Base-by-base conservation (phyloP, 2,329 filamentous ascomycete genomes). In the Aspergillaceae sp. region DNA sequence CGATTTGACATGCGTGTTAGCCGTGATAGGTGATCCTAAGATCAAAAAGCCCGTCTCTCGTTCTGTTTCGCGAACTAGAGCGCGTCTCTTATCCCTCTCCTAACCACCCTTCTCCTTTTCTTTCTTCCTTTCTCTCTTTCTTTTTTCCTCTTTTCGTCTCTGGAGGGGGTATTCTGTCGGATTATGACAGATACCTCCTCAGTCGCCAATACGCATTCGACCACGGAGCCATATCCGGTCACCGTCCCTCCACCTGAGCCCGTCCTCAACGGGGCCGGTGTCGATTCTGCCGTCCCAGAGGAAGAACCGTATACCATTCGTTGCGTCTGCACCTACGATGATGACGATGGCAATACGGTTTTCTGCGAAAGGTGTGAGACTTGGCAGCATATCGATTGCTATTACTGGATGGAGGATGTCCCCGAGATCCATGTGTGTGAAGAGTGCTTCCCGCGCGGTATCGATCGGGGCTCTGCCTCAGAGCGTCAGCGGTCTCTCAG, bases 311-410 rank as follows among this genome's bases (percentile, higher is more conserved):
- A 94, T 68, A 94, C 87, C 49, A 96, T 97, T 74, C 95, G 94
- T 76, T 98, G 92, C 78, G 94, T 97, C 59, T 98, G 92, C 72
- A 83, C 83, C 66, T 96, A 86, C 69, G 74, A 82, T 66, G 89
- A 94, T 73, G 92, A 98, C 75, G 92, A 98, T 74, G 92, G 92
- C 69, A 91, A 87, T 69, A 98, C 92, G 49, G 94, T 98, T 51
- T 88, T 90, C 69, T 98, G 92, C 76, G 92, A 97, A 65, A 80
- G 77, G 48, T 98, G 92, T 75, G 87, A 95, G 65, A 92, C 89
- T 42, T 98, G 92, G 92, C 92, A 98, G 70, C 92, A 98, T 69
- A 94, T 95, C 59, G 84, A 89, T 64, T 98, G 92, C 71, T 97
- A 94, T 71, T 97, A 97, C 65, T 86, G 87, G 57, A 78, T 63